Base-by-base conservation (phyloP, 1,284 basidiomycete genomes). In the Calocybe gambosa region DNA sequence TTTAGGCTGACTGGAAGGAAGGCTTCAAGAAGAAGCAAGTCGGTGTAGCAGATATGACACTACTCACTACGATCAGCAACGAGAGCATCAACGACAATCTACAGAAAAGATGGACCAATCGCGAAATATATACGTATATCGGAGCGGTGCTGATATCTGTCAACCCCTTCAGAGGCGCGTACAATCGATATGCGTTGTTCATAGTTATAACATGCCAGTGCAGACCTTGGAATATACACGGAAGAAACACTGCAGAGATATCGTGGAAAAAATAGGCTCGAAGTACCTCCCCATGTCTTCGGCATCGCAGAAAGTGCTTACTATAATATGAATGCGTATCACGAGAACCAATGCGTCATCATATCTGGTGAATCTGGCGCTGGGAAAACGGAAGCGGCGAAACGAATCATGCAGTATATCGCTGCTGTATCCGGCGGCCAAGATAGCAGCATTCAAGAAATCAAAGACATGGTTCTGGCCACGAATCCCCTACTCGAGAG, bases 381-480 rank as follows among this genome's bases (percentile, higher is more conserved):
- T 8, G 94, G 93, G 42, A 96, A 97, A 76, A 97, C 93, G 5
- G 94, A 97, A 66, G 93, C 93, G 7, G 94, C 94, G 19, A 97
- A 97, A 65, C 82, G 93, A 47, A 99, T 99, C 68, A 99, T 99
- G 96, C 94, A 99, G 68, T 99, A 99, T 64, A 97, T 99, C 55
- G 96, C 96, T 9, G 96, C 91, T 5, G 96, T 99, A 1, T 93
- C 91, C 29, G 90, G 90, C 45, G 86, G 87, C 1, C 79, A 85
- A 52, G 85, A 86, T 59, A 83, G 77, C 58, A 85, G 82, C 55
- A 98, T 99, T 53, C 90, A 95, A 63, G 87, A 93, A 64, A 94
- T 99, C 67, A 98, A 99, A 73, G 94, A 99, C 62, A 99, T 99
- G 96, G 96, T 99, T n/a, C 74, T 99, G 35, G 96, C 96, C 7